Base-by-base conservation (phyloP, 345 rosid genomes). In the Eutrema japonicum region DNA sequence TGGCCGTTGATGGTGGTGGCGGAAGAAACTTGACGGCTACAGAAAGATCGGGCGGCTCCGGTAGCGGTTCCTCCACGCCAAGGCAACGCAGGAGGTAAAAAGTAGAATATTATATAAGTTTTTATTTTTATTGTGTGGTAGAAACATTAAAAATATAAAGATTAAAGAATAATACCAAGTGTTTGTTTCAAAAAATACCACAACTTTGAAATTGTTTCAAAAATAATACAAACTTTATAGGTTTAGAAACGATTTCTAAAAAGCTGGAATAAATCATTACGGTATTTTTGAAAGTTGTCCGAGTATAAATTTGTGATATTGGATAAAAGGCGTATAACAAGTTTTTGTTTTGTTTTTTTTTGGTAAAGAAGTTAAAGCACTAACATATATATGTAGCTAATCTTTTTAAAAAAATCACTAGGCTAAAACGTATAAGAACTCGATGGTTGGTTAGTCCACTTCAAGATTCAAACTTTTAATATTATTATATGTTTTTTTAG, bases 21-120 rank as follows among this genome's bases (percentile, higher is more conserved):
- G 66, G 66, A 69, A 63, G 59, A 56, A 46, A 6, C 30, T 62
- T 69, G 51, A 62, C 51, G 65, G 64, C 32, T 52, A 47, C 27
- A 2, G 75, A 55, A 63, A 14, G 37, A 16, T 54, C 79, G 11
- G 45, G 55, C 11, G 77, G 52, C n/a, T 35, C 78, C 8, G 47
- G 50, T 50, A 53, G 75, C 35, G 48, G 70, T 35, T 70, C 83
- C 0, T 77, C 86, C 32, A 71, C 65, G 48, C 85, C 71, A 49
- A 84, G 85, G 71, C 77, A 66, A 9, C 77, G 86, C 22, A 75
- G 73, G 78, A 78, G 88, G 90, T 84, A 69, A 33, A 43, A 22
- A 59, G 33, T 12, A 30, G 8, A 29, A 43, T 16, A 45, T 27
- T 62, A 42, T 62, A 42, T 10, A 4, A 6, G 6, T 57, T 47